Evolutionary conservation across 495 filamentous ascomycete genomes (phyloP), one percentile per base, ranked within the genome.

Genomic region (Xylaria castorea): DNA sequence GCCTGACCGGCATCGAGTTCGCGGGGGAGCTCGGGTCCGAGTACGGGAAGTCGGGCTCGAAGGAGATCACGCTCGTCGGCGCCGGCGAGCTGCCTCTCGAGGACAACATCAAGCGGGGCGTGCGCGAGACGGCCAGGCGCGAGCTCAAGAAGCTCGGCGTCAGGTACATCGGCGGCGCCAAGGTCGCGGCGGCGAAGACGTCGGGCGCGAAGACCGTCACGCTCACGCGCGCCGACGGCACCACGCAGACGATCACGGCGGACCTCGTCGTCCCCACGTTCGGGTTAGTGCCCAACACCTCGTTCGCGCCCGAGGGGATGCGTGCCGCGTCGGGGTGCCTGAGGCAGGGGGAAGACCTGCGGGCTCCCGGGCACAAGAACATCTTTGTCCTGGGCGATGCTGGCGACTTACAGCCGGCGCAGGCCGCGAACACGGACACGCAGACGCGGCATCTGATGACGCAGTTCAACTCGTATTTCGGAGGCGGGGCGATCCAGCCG

Each of bases 1-100:
- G 93, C 0, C 81, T 89, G 5, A 88, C 91, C 3, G 92, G 91
- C 14, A 86, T 93, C 55, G 91, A 92, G 73, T 71, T 89, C 1
- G 85, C 86, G 1, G 91, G 85, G 44, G 91, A 92, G 79, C 75
- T 91, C 27, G 88, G 84, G 6, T 84, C 86, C 27, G 83, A 83
- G 57, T 83, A 79, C 58, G 81, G 79, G 22, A 50, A 70, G 7
- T 36, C 50, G 1, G 73, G 75, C 40, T 71, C 61, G 14, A 78
- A 85, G 63, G 79, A 84, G 20, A 77, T 91, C 73, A 88, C 85
- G 1, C 75, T 89, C 27, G 73, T 90, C 38, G 67, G 71, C 58
- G 75, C 75, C 66, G 78, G 74, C 20, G 69, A 71, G 11, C 76
- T 79, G 14, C 77, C 83, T 1, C 75, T 84, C 9, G 78, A 60